Conservation (phyloP, 805 yeast genomes). For the Wickerhamiella siamensis region DNA sequence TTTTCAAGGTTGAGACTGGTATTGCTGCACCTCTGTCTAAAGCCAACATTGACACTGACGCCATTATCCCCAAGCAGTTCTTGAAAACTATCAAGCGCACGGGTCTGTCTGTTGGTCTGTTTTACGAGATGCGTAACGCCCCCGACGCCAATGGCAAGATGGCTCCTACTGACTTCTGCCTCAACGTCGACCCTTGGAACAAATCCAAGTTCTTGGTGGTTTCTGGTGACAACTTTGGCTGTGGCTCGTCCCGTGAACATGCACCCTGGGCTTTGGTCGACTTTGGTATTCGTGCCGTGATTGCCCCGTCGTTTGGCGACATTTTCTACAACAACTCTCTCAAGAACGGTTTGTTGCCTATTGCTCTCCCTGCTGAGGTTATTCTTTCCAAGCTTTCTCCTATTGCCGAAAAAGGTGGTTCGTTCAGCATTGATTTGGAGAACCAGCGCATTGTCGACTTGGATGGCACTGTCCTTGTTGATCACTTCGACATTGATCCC, state of each 20-base stretch:
- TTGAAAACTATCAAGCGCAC: constrained; percentile 96
- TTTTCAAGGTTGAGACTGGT: constrained; percentile 63
- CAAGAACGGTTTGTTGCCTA: constrained; percentile 90
- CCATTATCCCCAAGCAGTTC: constrained; percentile 96
- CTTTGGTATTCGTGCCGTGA: constrained; percentile 88
- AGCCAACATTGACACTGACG: constrained; percentile 96
- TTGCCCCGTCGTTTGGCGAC: constrained; percentile 97
- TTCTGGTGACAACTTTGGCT: constrained; percentile 94
- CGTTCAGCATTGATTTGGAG: constrained; percentile 70
- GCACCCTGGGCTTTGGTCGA: constrained; percentile 99
- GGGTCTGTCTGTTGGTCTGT: constrained; percentile 75
- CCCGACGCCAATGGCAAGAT: constrained; percentile 38
- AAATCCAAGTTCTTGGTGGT: constrained; percentile 72
- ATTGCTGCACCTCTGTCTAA: constrained; percentile 88
- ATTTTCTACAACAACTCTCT: constrained; percentile 94
- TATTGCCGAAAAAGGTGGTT: constrained; percentile 56
- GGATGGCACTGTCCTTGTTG: constrained; percentile 61
- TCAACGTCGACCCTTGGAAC: constrained; percentile 75
- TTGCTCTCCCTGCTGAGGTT: constrained; percentile 68
- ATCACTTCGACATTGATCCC: constrained; percentile 70
- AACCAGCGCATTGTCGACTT: constrained; percentile 62
- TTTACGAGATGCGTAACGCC: constrained; percentile 79
- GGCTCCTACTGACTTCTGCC: constrained; percentile 70
- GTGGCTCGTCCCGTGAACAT: constrained; percentile 98
- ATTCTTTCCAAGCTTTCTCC: constrained; percentile 65